Base-by-base conservation (phyloP, 2,329 filamentous ascomycete species). In the Hysterium pulicare region DNA sequence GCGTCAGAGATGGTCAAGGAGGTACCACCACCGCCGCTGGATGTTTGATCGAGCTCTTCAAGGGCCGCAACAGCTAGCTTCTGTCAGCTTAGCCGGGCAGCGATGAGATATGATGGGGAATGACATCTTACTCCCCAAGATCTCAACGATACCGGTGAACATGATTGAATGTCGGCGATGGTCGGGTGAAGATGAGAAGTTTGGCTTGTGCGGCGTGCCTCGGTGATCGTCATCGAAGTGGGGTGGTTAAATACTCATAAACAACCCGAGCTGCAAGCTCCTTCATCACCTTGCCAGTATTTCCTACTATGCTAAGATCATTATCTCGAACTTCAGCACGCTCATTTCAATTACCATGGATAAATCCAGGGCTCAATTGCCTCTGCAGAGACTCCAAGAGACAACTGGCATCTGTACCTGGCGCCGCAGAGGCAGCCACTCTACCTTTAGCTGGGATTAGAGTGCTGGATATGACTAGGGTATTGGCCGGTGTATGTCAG, bases 381-480 rank as follows among this genome's bases (percentile, higher is more conserved):
- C 21, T 16, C 11, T 21, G n/a, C 15, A 50, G 42, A 46, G 39
- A 49, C 43, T 55, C 55, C 17, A 53, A 55, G 54, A 60, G 69
- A 61, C 60, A 54, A 37, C 55, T 73, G 36, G 73, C 75, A 30
- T 73, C 70, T 22, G 61, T 68, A 44, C 59, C 65, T 38, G 52
- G 54, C 32, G 51, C 51, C 32, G 49, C 62, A 34, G 62, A 71
- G 53, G 61, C 70, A 38, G 71, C 70, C 21, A 75, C 73, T 13
- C 66, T 86, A 23, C 91, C 93, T 17, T 76, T 98, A 55, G 81
- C 88, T 26, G 93, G 93, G 1, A 85, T 93, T 55, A 83, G 87
- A 42, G 90, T 97, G 11, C 76, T 98, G 48, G 93, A 98, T 66
- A 94, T 98, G 90, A 97, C 91, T 3, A 81, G 93, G 71, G 93